These are phyloP conservation scores for Pelargonium myrrhifolium DNA, from an alignment of 441 rosid species.

Conservation along the genomic window DNA sequence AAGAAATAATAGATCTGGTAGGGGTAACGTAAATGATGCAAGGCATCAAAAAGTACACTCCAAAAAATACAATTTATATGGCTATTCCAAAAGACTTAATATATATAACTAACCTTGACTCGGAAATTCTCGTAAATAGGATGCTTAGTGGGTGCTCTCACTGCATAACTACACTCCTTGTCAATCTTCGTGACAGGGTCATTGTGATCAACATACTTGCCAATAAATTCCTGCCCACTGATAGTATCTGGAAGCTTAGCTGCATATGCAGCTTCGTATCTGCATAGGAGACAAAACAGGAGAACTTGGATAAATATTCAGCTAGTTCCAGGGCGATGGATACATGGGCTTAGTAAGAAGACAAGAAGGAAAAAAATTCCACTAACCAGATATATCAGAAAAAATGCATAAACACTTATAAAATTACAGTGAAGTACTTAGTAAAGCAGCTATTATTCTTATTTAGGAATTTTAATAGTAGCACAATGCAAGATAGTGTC, in stretches of 20 bases:
- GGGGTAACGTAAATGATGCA: neutral
- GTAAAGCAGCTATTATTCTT: constrained; percentile 6
- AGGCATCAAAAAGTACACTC: neutral
- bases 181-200: constrained; percentile 87
- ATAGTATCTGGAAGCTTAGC: constrained; percentile 69
- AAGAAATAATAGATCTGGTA: neutral
- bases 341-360: neutral
- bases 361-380: neutral
- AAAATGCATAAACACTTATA: neutral
- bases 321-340: neutral
- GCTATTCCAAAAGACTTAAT: constrained; percentile 8
- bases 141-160: constrained; percentile 76
- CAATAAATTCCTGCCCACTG: constrained; percentile 61
- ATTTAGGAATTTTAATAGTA: neutral
- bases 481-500: neutral
- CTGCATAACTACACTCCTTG: constrained; percentile 56
- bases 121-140: constrained; percentile 95
- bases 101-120: constrained; percentile 60
- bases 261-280: constrained; percentile 81
- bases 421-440: neutral
- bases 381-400: neutral
- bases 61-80: neutral
- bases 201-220: constrained; percentile 58
- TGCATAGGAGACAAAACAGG: constrained; percentile 21
- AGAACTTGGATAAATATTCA: neutral